Conservation (phyloP, 495 filamentous ascomycete genomes). For the Talaromyces thailandensis region DNA sequence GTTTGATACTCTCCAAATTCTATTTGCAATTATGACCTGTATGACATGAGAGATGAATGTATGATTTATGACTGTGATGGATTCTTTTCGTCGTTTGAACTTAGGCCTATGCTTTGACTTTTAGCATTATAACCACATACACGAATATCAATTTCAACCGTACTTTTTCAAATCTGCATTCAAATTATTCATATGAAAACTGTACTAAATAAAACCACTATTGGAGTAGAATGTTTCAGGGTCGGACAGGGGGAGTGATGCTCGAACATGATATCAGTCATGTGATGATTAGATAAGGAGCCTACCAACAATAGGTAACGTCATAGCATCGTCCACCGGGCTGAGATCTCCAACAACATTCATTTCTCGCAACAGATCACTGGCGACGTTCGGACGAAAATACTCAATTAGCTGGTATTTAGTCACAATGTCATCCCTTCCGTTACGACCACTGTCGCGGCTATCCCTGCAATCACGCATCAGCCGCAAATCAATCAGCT, state of each 20-base stretch:
- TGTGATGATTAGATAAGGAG: constrained; percentile 1
- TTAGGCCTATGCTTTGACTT: not conserved
- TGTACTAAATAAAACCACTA: too few relatives aligned
- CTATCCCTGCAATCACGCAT: not conserved
- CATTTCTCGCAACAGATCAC: not conserved
- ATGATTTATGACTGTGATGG: not conserved
- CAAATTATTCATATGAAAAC: too few relatives aligned
- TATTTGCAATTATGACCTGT: not conserved
- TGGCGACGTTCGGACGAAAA: not conserved
- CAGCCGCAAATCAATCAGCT: not conserved
- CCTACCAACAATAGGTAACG: not conserved
- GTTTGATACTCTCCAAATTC: not conserved
- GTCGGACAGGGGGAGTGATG: not conserved
- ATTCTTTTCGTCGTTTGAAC: not conserved
- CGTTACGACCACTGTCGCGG: not conserved
- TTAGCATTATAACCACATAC: not conserved
- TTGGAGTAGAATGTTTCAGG: too few relatives aligned
- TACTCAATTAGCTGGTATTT: not conserved
- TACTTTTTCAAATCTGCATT: too few relatives aligned
- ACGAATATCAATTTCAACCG: not conserved
- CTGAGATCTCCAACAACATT: not conserved
- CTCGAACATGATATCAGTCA: not conserved
- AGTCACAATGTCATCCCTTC: not conserved
- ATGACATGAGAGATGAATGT: not conserved
- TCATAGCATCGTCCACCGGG: not conserved